A percentile compares a stretch with the other conserved stretches of the same genome.
Conservation (phyloP, 441 rosid genomes). For the Gossypium davidsonii region DNA sequence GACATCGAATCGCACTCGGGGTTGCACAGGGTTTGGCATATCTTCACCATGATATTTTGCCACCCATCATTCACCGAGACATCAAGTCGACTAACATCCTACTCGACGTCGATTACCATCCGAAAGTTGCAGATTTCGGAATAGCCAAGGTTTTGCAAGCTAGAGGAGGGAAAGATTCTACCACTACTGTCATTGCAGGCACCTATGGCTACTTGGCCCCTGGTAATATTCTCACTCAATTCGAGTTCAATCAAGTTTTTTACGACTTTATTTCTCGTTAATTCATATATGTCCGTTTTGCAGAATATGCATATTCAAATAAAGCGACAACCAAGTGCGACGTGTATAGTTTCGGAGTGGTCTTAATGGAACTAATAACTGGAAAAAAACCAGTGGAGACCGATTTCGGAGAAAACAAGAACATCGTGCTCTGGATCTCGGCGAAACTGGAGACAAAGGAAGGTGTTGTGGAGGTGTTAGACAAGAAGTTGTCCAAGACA, state of each 20-base stretch:
- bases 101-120: conserved; percentile 60
- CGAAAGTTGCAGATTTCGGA: conserved; percentile 91
- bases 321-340: conserved; percentile 90
- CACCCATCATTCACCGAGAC: conserved; percentile 83
- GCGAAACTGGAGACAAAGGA: conserved; percentile 66
- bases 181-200: conserved; percentile 85
- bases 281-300: conserved; percentile 6
- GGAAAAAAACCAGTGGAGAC: conserved; percentile 77
- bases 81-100: conserved; percentile 85
- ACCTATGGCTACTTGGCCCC: conserved; percentile 95
- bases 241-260: background rate
- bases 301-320: conserved; percentile 86
- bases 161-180: conserved; percentile 80
- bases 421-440: conserved; percentile 70
- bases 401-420: conserved; percentile 79
- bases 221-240: conserved; percentile 35
- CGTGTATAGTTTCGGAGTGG: conserved; percentile 90
- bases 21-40: conserved; percentile 90
- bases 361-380: conserved; percentile 79
- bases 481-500: conserved; percentile 52
- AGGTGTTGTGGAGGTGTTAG: conserved; percentile 66
- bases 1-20: conserved; percentile 85
- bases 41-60: conserved; percentile 77
- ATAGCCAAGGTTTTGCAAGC: conserved; percentile 91
- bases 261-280: background rate